These are phyloP conservation scores for Malassezia vespertilionis DNA, from an alignment of 1,284 basidiomycete genomes.

Conservation along the genomic window DNA sequence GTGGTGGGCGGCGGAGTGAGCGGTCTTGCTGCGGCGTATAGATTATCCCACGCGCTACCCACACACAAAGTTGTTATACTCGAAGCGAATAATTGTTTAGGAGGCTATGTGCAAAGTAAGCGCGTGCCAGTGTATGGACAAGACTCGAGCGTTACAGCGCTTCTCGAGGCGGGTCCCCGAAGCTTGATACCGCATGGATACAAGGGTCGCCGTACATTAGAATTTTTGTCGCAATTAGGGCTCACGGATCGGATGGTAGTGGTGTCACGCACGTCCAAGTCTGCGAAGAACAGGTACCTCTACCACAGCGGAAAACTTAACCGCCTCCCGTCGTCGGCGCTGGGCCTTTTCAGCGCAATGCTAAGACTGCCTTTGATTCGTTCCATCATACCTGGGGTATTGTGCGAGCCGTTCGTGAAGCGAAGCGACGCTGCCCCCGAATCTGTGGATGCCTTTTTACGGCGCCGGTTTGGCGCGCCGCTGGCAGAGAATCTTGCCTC, in stretches of 20 bases:
- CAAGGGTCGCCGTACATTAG: constrained; percentile 53
- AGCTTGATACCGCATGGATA: constrained; percentile 37
- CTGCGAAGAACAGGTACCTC: constrained; percentile 64
- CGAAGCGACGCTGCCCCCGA: constrained; percentile 56
- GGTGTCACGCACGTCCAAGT: constrained; percentile 58
- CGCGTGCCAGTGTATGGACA: constrained; percentile 49
- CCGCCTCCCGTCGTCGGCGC: constrained; percentile 52
- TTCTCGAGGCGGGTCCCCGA: constrained; percentile 38
- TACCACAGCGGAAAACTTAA: constrained; percentile 55
- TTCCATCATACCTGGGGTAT: constrained; percentile 22
- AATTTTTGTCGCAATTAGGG: constrained; percentile 66
- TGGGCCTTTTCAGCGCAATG: constrained; percentile 44
- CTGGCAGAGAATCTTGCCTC: constrained; percentile 68
- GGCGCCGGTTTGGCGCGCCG: constrained; percentile 61
- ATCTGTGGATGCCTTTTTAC: constrained; percentile 66
- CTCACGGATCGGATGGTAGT: constrained; percentile 57
- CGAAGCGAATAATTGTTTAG: constrained; percentile 58
- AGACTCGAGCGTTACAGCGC: constrained; percentile 14
- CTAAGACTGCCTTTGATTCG: constrained; percentile 33
- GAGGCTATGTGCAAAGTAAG: constrained; percentile 71
- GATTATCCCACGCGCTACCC: constrained; percentile 61
- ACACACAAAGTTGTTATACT: constrained; percentile 56
- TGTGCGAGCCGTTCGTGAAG: constrained; percentile 55
- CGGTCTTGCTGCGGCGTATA: constrained; percentile 68
- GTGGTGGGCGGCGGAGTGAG: constrained; percentile 71